These are phyloP conservation scores for Fusarium buxicola DNA, from an alignment of 2,329 filamentous ascomycete genomes.

Conservation along the genomic window DNA sequence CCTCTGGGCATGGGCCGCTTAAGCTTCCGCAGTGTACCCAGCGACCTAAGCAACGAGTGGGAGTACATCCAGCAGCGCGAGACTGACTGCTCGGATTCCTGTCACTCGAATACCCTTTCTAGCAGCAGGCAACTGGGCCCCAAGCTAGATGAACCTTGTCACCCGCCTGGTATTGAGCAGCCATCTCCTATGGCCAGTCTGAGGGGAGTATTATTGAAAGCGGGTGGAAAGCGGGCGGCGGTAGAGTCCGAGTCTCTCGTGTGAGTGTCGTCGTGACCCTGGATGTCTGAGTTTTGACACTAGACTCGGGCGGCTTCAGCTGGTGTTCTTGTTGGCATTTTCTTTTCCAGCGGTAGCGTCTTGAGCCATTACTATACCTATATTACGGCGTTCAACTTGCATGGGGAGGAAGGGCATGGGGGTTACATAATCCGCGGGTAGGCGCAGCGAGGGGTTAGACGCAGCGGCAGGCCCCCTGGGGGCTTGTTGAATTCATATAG, in stretches of 20 bases:
- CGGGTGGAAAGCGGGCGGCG: slow-evolving; percentile 4
- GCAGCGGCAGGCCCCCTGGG: slow-evolving; percentile 8
- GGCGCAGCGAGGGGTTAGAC: slow-evolving; percentile 19
- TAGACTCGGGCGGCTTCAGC: not conserved
- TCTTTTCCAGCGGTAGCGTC: slow-evolving; percentile 5
- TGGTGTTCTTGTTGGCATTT: slow-evolving; percentile 10
- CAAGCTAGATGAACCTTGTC: not conserved
- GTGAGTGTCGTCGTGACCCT: not conserved
- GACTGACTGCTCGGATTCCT: not conserved
- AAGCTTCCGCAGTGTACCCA: slow-evolving; percentile 25
- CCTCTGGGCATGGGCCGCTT: slow-evolving; percentile 5
- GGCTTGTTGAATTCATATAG: not conserved
- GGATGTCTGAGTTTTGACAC: not conserved
- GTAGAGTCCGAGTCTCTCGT: slow-evolving; percentile 5
- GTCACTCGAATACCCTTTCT: not conserved
- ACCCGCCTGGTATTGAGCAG: not conserved
- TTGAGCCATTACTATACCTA: slow-evolving; percentile 1
- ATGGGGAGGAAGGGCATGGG: slow-evolving; percentile 10
- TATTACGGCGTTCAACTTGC: slow-evolving; percentile 23
- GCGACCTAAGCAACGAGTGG: slow-evolving; percentile 32
- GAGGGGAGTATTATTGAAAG: not conserved
- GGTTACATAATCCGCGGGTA: slow-evolving; percentile 1
- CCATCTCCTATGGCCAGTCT: not conserved
- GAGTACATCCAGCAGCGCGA: slow-evolving; percentile 30
- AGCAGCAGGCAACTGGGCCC: not conserved